Conservation (phyloP, 2,329 filamentous ascomycete species). For the Trichoderma arundinaceum region DNA sequence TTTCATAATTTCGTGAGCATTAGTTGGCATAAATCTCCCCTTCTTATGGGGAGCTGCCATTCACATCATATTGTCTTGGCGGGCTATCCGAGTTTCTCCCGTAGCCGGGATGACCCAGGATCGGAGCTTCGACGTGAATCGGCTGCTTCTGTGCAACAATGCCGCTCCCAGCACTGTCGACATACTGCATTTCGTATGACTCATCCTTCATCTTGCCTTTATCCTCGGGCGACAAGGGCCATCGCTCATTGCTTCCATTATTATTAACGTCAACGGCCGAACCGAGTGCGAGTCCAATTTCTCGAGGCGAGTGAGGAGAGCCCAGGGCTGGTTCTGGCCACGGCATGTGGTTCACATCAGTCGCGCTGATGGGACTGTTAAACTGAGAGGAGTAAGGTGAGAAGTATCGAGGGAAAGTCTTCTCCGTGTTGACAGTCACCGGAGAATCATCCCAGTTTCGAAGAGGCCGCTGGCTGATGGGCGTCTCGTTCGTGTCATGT, state of each 20-base stretch:
- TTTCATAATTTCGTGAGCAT: conserved; percentile 14
- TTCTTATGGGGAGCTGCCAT: conserved; percentile 11
- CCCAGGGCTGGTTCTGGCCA: conserved; percentile 45
- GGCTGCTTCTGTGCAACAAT: conserved; percentile 31
- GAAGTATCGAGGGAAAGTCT: conserved; percentile 55
- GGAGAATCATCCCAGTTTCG: conserved; percentile 54
- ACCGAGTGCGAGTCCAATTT: conserved; percentile 35
- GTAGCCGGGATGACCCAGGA: conserved; percentile 55
- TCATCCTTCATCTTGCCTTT: conserved; percentile 53
- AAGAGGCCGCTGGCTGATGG: conserved; percentile 39
- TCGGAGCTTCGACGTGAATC: conserved; percentile 45
- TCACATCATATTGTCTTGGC: conserved; percentile 35
- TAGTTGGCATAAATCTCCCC: neutral
- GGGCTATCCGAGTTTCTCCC: conserved; percentile 45
- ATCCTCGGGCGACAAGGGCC: conserved; percentile 37
- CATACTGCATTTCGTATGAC: conserved; percentile 44
- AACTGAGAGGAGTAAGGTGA: conserved; percentile 66
- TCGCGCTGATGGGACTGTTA: conserved; percentile 60
- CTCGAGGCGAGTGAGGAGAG: conserved; percentile 24
- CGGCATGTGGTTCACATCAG: conserved; percentile 43
- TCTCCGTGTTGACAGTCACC: conserved; percentile 50
- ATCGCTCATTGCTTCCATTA: conserved; percentile 32
- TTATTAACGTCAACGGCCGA: conserved; percentile 27
- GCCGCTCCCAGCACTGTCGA: conserved; percentile 41
- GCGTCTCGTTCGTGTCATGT: conserved; percentile 40